Evolutionary conservation across 108 stramenopile genomes (phyloP), one percentile per base, ranked within the genome.

Genomic region (Nitzschia palea): DNA sequence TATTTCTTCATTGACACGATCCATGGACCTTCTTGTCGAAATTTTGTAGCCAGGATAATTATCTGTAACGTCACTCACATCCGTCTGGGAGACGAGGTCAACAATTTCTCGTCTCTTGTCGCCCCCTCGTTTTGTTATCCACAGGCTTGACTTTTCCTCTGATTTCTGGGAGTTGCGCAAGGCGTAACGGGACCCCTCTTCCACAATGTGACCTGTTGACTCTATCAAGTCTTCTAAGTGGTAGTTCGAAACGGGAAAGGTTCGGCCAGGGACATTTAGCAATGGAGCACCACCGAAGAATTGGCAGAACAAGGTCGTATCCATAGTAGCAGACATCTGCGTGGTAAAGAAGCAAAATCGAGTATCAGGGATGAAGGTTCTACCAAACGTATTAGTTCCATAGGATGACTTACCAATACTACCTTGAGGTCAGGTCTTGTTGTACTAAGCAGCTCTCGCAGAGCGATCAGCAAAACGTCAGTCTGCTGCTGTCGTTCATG

Each of bases 291-390:
- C 53, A 17, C 71, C 48, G 68, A 93, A 93, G 53, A 86, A 93
- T 8, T 79, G 83, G 48, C 79, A 86, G 62, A 91, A 89, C 29
- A 95, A 58, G 3, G 80, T 67, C 18, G 90, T 60, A 55, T 96
- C 86, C 51, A 97, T 31, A n/a, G 95, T 98, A 8, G 96, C 97
- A 51, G 84, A 86, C 97, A 98, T 97, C 83, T 83, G n/a, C 31
- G 2, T n/a, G n/a, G n/a, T n/a, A 27, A 27, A 36, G 29, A 36
- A 36, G 4, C 4, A 45, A 1, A 58, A 27, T 50, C 26, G 30
- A 31, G n/a, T 33, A 32, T 14, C 29, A 55, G 12, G 52, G 32
- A 12, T 29, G 18, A 22, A 12, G 51, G 18, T n/a, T n/a, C n/a
- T n/a, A n/a, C n/a, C n/a, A 23, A 3, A 62, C 8, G 26, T 5